These are phyloP conservation scores for Metschnikowia borealis DNA, from an alignment of 805 yeast genomes.

Conservation along the genomic window DNA sequence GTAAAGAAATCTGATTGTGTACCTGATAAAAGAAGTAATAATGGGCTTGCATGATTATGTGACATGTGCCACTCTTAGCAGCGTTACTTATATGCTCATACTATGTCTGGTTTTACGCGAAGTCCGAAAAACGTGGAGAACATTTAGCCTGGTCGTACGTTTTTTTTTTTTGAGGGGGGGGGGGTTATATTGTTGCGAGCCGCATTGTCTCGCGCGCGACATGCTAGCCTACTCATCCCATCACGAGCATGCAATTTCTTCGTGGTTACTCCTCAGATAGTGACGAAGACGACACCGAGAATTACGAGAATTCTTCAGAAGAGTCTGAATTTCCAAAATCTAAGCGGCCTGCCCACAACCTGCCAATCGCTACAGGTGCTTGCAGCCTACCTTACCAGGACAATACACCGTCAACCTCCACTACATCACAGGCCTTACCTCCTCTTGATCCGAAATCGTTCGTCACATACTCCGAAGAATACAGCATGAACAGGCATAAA, in stretches of 20 bases:
- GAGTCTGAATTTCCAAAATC: background rate
- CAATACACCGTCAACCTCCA: background rate
- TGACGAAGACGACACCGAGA: background rate
- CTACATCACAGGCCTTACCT: background rate
- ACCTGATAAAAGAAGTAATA: too few relatives aligned
- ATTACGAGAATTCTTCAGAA: background rate
- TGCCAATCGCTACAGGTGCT: background rate
- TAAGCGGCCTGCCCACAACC: background rate
- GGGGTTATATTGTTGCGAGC: background rate
- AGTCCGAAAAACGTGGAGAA: background rate
- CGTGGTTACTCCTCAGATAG: conserved; percentile 3
- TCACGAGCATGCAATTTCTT: conserved; percentile 4
- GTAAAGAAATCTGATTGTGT: too few relatives aligned
- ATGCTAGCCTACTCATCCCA: background rate
- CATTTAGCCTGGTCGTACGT: background rate
- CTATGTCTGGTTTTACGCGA: too few relatives aligned
- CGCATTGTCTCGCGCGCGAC: conserved; percentile 2
- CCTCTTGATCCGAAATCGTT: conserved; percentile 3
- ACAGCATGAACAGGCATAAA: conserved; percentile 16
- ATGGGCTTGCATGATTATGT: too few relatives aligned
- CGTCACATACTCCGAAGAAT: conserved; percentile 19
- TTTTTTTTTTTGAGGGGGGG: too few relatives aligned
- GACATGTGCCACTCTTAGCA: too few relatives aligned
- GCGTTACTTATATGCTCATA: too few relatives aligned
- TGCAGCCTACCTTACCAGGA: background rate